Evolutionary conservation across 1,139 yeast genomes (phyloP), one percentile per base, ranked within the genome.

Genomic region (Suhomyces wounanorum): DNA sequence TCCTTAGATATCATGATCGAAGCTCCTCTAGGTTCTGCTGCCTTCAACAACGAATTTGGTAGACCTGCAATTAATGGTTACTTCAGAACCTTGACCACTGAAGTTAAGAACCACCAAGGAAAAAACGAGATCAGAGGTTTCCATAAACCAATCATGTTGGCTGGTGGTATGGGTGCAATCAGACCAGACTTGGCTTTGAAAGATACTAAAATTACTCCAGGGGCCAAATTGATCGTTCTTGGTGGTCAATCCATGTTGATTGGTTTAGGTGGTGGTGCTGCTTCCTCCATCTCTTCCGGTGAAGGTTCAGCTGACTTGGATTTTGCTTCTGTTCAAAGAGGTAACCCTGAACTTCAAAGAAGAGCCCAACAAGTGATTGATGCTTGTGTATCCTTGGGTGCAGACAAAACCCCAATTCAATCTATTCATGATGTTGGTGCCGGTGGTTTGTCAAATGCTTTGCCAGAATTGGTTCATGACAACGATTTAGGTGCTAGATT

Each of bases 251-350:
- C 92, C n/a, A 94, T 95, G 99, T 82, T 95, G 62, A 94, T 95
- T 72, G 99, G 99, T 65, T 81, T 94, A 53, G 99, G 99, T 65
- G 99, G 99, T 66, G 99, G 99, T 74, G 99, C 99, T 44, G 99
- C 99, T 9, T 94, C 99, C 7, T 89, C 97, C 9, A 83, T 92
- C 48, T 84, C 96, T 16, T 89, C 97, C 25, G 97, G 98, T 63
- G 97, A 91, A 69, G 97, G 96, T 47, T 88, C 96, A 43, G 97
- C 89, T 18, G 96, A 87, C 57, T 82, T 95, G 60, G 99, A 95
- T 76, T 95, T 92, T 72, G 99, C 99, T 17, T 92, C 98, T 23
- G 99, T 95, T 40, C 99, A 95, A 77, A 86, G 99, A 77, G 99
- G 99, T 52, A 95, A 95, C 74, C 99, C 99, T 31, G 99, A 95